Conservation (phyloP, 495 filamentous ascomycete species). For the Penicillium diatomitis region DNA sequence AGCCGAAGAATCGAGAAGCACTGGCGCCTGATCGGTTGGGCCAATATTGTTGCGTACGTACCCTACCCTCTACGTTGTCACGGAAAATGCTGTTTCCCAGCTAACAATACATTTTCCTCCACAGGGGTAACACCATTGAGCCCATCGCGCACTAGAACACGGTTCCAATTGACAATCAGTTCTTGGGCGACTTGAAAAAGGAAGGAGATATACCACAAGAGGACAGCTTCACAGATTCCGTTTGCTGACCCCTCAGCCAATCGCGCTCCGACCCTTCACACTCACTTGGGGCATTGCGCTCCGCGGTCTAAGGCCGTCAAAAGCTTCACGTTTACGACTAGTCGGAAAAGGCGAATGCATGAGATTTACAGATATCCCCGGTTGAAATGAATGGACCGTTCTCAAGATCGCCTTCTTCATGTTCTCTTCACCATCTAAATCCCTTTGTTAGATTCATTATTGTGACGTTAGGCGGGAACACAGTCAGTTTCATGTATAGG, state of each 20-base stretch:
- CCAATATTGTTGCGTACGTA: constrained; percentile 73
- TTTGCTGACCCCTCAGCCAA: constrained; percentile 1
- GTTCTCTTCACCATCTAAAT: constrained; percentile 2
- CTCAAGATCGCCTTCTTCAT: constrained; percentile 9
- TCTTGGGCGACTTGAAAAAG: constrained; percentile 2
- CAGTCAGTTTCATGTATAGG: no score
- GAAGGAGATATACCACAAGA: constrained; percentile 4
- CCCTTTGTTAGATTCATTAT: no score
- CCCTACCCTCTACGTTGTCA: background rate
- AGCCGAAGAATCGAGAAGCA: constrained; percentile 97
- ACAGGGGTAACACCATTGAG: constrained; percentile 45
- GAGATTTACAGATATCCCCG: constrained; percentile 25
- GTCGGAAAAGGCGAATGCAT: constrained; percentile 23
- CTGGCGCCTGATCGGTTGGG: constrained; percentile 97
- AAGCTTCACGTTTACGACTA: constrained; percentile 29
- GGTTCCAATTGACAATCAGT: constrained; percentile 11
- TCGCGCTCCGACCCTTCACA: constrained; percentile 5
- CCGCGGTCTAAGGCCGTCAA: constrained; percentile 13
- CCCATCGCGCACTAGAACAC: constrained; percentile 38
- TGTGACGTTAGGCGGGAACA: no score
- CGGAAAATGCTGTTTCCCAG: background rate
- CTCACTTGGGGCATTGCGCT: constrained; percentile 11
- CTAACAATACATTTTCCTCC: constrained; percentile 11
- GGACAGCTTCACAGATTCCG: constrained; percentile 1
- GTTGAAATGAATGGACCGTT: constrained; percentile 17